Percentiles rank a stretch among this genome's conserved stretches.
Conservation (phyloP, 371 early-diverging fungal genomes). For the Mucor ambiguus region DNA sequence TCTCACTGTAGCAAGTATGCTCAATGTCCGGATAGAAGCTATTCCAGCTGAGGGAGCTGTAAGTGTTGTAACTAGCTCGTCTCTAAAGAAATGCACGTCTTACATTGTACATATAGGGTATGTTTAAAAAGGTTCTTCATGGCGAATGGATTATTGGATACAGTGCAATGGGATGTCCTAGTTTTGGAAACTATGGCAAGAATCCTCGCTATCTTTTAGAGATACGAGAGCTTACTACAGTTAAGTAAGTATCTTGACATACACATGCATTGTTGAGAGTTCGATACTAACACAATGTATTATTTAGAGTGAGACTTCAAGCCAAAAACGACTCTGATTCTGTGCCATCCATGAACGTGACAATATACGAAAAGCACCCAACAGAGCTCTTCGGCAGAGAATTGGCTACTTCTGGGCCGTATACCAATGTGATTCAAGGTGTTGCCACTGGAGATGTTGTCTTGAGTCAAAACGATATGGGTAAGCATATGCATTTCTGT, state of each 20-base stretch:
- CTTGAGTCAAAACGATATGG: constrained; percentile 48
- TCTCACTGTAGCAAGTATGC: constrained; percentile 61
- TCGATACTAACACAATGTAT: neutral
- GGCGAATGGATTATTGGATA: constrained; percentile 70
- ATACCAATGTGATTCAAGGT: constrained; percentile 73
- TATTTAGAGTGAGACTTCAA: constrained; percentile 69
- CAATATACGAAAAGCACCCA: constrained; percentile 66
- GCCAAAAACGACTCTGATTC: constrained; percentile 60
- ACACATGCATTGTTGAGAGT: neutral
- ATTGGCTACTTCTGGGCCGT: constrained; percentile 74
- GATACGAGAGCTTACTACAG: constrained; percentile 59
- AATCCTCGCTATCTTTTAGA: constrained; percentile 74
- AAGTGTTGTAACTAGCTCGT: constrained; percentile 23
- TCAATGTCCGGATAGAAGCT: constrained; percentile 47
- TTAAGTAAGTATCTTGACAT: constrained; percentile 48
- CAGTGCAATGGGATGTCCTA: constrained; percentile 70
- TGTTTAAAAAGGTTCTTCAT: constrained; percentile 69
- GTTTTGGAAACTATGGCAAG: constrained; percentile 60
- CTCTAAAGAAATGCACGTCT: neutral
- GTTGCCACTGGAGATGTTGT: constrained; percentile 54
- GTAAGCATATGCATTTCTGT: constrained; percentile 11
- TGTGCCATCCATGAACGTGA: constrained; percentile 72
- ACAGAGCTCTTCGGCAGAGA: constrained; percentile 61
- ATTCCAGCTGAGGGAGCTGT: constrained; percentile 84
- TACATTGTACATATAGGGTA: constrained; percentile 47